phyloP scores from a whole-genome alignment of 768 basidiomycete species.

The Phylloporus scabripes region DNA sequence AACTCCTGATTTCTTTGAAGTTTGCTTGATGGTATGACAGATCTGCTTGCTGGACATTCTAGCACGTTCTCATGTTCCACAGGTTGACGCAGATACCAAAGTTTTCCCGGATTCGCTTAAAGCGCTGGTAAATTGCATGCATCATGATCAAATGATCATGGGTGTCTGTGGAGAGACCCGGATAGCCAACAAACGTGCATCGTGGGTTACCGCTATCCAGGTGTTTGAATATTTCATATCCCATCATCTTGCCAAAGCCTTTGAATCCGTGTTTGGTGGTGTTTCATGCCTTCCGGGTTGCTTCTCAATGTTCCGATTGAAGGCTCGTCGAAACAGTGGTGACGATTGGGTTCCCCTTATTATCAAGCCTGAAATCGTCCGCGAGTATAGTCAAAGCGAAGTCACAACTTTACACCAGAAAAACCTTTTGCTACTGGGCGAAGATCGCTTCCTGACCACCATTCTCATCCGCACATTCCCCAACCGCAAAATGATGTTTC shows the following conservation, averaged over 20 bases:
- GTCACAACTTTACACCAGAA: slow-evolving; percentile 97
- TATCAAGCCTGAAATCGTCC: slow-evolving; percentile 93
- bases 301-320: slow-evolving; percentile 99
- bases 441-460: slow-evolving; percentile 98
- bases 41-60: background rate
- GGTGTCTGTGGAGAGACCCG: slow-evolving; percentile 98
- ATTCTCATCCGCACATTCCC: slow-evolving; percentile 96
- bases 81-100: slow-evolving; percentile 99
- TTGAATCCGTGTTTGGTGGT: slow-evolving; percentile 98
- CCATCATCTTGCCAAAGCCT: slow-evolving; percentile 96
- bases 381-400: slow-evolving; percentile 92
- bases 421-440: slow-evolving; percentile 91
- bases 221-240: slow-evolving; percentile 99
- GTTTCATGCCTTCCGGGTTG: slow-evolving; percentile 99
- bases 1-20: slow-evolving; percentile 98
- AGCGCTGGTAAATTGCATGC: slow-evolving; percentile 96
- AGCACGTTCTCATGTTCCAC: slow-evolving; percentile 11
- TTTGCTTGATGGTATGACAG: slow-evolving; percentile 84
- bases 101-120: slow-evolving; percentile 87
- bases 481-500: slow-evolving; percentile 98
- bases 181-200: slow-evolving; percentile 96
- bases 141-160: slow-evolving; percentile 98
- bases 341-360: slow-evolving; percentile 98
- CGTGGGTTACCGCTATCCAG: slow-evolving; percentile 98
- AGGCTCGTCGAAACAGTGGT: slow-evolving; percentile 80